Percentiles rank a stretch among this genome's conserved stretches.
These are phyloP conservation scores for Amphibolis antarctica DNA, from an alignment of 106 monocot genomes.

Conservation along the genomic window DNA sequence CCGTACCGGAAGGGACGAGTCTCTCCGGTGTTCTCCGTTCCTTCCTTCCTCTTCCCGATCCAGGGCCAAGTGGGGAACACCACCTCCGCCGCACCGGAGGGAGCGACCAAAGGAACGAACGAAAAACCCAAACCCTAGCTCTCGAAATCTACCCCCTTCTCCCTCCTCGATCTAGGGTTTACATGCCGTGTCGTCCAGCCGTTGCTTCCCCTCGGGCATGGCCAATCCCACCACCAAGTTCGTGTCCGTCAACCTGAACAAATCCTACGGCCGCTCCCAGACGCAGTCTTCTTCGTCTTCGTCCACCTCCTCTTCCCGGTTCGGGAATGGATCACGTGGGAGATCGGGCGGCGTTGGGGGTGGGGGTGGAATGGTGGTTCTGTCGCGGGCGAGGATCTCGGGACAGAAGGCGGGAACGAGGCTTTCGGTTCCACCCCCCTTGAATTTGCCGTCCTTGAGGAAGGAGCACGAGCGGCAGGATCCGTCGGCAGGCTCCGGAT, in stretches of 20 bases:
- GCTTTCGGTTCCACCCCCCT: slow-evolving; percentile 77
- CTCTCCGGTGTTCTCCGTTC: too few relatives aligned
- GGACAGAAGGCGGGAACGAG: slow-evolving; percentile 24
- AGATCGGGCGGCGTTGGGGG: slow-evolving; percentile 11
- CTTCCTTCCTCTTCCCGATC: too few relatives aligned
- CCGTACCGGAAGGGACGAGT: too few relatives aligned
- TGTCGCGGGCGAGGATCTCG: slow-evolving; percentile 50
- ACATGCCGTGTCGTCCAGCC: neutral
- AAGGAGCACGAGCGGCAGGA: slow-evolving; percentile 88
- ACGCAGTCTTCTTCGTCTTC: neutral
- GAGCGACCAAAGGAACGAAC: too few relatives aligned
- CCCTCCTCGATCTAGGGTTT: slow-evolving; percentile 3
- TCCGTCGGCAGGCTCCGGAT: slow-evolving; percentile 11
- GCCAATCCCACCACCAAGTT: slow-evolving; percentile 82
- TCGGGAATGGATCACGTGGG: slow-evolving; percentile 4
- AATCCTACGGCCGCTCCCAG: slow-evolving; percentile 53
- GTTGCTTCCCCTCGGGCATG: slow-evolving; percentile 24
- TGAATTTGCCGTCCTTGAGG: slow-evolving; percentile 78
- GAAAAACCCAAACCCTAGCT: too few relatives aligned
- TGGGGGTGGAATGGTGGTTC: slow-evolving; percentile 74
- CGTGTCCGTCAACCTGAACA: slow-evolving; percentile 83
- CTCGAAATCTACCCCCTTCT: neutral
- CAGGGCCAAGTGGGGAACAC: too few relatives aligned
- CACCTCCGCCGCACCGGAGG: too few relatives aligned
- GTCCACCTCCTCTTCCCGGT: slow-evolving; percentile 14